Evolutionary conservation across 1,139 yeast genomes (phyloP), one percentile per base, ranked within the genome.

Genomic region (Blastobotrys ciferrii): DNA sequence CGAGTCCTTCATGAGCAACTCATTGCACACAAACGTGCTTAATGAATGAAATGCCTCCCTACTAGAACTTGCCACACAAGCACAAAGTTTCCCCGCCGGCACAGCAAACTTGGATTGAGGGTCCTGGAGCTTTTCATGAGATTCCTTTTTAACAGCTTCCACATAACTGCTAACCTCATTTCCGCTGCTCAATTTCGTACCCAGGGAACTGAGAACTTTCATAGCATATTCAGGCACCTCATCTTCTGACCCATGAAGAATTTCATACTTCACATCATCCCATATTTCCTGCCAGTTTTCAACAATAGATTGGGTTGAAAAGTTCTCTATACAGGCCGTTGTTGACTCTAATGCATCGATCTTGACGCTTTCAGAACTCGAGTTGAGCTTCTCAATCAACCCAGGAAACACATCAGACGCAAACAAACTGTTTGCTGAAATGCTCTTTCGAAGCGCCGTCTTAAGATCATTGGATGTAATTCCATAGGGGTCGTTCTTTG

Each of bases 251-350:
- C 82, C 82, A 64, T 91, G 96, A 52, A 91, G 71, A 20, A 92
- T 76, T 62, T 92, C 97, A 63, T 81, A 89, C 62, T 91, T 92
- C 46, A 92, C 71, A 0, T 95, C 88, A 56, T 87, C 85, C 96
- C 97, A 92, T 5, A 92, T 62, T 1, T 83, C 77, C 23, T 78
- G 65, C 91, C 96, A 89, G 60, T 78, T 75, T 13, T 74, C 73
- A 30, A 71, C 70, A 12, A 73, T 59, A 0, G 77, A 69, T 11
- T 72, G 73, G 0, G 68, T 58, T 0, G 77, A 71, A 59, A 84
- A 87, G 6, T 64, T 66, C 28, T 73, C 67, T 4, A 87, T 70
- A 55, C 95, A 84, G 1, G 69, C 67, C 2, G 72, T 63, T 36
- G 92, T 67, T 0, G 96, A 82, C 42, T 73, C 67, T 40, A 92